phyloP scores from a whole-genome alignment of 148 eudicot genomes.

The Oxyria digyna region DNA sequence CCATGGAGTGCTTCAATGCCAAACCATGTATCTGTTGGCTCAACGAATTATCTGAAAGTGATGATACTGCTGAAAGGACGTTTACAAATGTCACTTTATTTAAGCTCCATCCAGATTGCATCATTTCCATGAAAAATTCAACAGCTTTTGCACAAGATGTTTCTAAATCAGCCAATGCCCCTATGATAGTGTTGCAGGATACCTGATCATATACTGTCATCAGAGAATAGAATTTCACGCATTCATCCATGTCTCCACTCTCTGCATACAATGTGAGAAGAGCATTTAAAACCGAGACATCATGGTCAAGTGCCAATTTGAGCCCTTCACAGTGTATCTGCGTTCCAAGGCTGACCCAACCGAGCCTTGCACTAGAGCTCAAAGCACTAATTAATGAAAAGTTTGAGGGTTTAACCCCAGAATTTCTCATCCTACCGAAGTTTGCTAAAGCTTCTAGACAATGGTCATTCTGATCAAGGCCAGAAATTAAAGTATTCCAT shows the following conservation, averaged over 20 bases:
- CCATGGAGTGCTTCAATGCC: constrained; percentile 29
- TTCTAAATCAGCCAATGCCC: constrained; percentile 51
- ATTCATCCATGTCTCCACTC: constrained; percentile 29
- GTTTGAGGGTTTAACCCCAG: constrained; percentile 37
- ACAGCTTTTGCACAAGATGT: constrained; percentile 31
- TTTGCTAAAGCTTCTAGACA: constrained; percentile 41
- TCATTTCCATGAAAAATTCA: constrained; percentile 41
- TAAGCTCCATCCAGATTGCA: constrained; percentile 40
- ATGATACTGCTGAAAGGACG: constrained; percentile 53
- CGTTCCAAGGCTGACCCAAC: constrained; percentile 45
- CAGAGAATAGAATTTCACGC: constrained; percentile 37
- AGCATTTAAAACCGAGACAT: constrained; percentile 75
- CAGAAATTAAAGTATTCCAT: constrained; percentile 61
- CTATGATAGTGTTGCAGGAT: constrained; percentile 69
- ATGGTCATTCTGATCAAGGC: constrained; percentile 55
- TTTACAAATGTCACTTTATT: constrained; percentile 57
- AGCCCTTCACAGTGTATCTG: constrained; percentile 64
- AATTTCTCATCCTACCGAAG: constrained; percentile 47
- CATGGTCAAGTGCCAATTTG: constrained; percentile 50
- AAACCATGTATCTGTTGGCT: constrained; percentile 51
- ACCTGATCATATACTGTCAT: constrained; percentile 62
- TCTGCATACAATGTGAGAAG: constrained; percentile 59
- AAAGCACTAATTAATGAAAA: constrained; percentile 63
- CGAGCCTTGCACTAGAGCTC: constrained; percentile 71
- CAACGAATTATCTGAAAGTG: constrained; percentile 34